phyloP scores from a whole-genome alignment of 352 stramenopile species.

The Globisporangium takayamanum region DNA sequence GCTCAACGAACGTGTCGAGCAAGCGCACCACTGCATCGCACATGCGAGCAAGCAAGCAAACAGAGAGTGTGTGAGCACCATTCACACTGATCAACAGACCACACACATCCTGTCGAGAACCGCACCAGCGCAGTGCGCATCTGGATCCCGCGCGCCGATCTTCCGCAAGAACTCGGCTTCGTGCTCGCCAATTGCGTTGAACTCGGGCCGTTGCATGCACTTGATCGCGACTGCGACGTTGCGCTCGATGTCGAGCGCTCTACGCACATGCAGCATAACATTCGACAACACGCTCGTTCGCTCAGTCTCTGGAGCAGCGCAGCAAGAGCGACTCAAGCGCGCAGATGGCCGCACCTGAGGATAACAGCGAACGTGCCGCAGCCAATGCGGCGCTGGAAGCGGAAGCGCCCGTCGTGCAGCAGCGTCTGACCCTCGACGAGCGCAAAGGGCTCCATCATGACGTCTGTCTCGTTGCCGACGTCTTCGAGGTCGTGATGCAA shows the following conservation, averaged over 20 bases:
- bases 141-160: slow-evolving; percentile 31
- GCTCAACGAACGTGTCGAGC: slow-evolving; percentile 49
- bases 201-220: slow-evolving; percentile 37
- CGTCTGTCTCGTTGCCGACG: not conserved
- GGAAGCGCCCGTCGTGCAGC: slow-evolving; percentile 53
- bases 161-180: slow-evolving; percentile 40
- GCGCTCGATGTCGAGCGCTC: slow-evolving; percentile 40
- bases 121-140: slow-evolving; percentile 32
- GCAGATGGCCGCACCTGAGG: slow-evolving; percentile 32
- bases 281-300: not conserved
- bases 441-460: slow-evolving; percentile 23
- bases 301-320: not conserved
- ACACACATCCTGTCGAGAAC: not conserved
- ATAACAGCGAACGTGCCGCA: slow-evolving; percentile 67
- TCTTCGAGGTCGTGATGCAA: not conserved
- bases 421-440: slow-evolving; percentile 67
- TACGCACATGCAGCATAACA: slow-evolving; percentile 6
- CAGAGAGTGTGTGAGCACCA: not conserved
- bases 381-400: slow-evolving; percentile 64
- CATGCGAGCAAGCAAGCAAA: not conserved
- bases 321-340: not conserved
- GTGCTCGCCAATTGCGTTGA: slow-evolving; percentile 50
- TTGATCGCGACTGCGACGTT: slow-evolving; percentile 61
- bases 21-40: slow-evolving; percentile 34
- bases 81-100: not conserved